Conservation (phyloP, 108 stramenopile genomes). For the Fistulifera solaris region DNA sequence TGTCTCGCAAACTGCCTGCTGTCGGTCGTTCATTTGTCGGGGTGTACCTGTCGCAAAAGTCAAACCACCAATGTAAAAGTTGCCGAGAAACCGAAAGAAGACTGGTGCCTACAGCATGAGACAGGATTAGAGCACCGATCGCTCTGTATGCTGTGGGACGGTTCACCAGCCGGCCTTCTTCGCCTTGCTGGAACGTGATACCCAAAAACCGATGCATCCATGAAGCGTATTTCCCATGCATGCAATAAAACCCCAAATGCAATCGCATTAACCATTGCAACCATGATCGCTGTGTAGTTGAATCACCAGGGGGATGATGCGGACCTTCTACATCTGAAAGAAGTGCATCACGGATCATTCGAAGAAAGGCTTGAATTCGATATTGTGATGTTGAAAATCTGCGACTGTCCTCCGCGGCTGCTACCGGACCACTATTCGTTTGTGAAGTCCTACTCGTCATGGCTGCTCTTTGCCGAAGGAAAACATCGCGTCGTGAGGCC, state of each 20-base stretch:
- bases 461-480: not conserved
- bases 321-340: not conserved
- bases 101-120: not conserved
- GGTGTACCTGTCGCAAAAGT: no score
- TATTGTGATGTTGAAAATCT: not conserved
- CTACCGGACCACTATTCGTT: not conserved
- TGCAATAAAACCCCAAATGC: not conserved
- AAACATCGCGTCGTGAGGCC: not conserved
- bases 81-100: no score
- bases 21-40: no score
- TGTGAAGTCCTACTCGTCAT: not conserved
- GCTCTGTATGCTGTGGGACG: not conserved
- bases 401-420: not conserved
- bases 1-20: no score
- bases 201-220: conserved; percentile 2
- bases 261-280: not conserved
- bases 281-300: not conserved
- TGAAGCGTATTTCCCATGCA: conserved; percentile 1
- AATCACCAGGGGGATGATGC: not conserved
- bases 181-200: not conserved
- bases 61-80: no score
- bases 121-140: not conserved
- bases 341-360: not conserved
- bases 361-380: not conserved
- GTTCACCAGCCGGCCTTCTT: not conserved